Percentiles rank a stretch among this genome's conserved stretches.
phyloP scores from a whole-genome alignment of 495 filamentous ascomycete species.

The Cercophora newfieldiana region DNA sequence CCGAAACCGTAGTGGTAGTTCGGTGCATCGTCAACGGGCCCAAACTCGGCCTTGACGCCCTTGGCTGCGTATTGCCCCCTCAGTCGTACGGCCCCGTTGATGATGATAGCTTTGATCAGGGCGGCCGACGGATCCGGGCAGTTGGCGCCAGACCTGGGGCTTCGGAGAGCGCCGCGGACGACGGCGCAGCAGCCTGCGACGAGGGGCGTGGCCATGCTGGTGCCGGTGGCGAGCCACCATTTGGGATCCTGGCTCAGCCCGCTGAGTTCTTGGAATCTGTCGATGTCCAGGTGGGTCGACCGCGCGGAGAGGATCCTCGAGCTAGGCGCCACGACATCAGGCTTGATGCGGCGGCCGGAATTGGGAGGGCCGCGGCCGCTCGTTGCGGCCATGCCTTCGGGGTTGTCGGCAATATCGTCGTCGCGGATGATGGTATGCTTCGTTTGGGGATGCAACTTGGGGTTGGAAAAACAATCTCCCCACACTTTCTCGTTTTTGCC shows the following conservation, averaged over 20 bases:
- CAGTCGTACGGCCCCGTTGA: conserved; percentile 7
- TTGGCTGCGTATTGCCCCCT: not conserved
- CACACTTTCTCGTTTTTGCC: too few species aligned
- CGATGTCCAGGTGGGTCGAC: not conserved
- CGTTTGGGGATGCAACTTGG: not conserved
- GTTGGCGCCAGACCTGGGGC: not conserved
- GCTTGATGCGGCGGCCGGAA: not conserved
- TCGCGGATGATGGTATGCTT: not conserved
- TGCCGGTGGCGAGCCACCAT: not conserved
- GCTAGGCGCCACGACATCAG: not conserved
- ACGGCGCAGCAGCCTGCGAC: not conserved
- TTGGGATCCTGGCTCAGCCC: not conserved
- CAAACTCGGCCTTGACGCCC: not conserved
- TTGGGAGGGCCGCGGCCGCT: not conserved
- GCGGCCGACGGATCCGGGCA: not conserved
- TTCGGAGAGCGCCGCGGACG: not conserved
- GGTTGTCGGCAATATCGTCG: not conserved
- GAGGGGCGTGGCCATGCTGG: conserved; percentile 2
- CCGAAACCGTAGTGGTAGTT: not conserved
- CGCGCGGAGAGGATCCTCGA: not conserved
- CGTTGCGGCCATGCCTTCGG: not conserved
- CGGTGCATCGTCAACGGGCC: not conserved
- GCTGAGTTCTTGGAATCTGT: not conserved
- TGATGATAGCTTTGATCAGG: conserved; percentile 8
- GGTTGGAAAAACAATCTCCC: not conserved